Conservation (phyloP, 768 basidiomycete species). For the Exidia glandulosa region DNA sequence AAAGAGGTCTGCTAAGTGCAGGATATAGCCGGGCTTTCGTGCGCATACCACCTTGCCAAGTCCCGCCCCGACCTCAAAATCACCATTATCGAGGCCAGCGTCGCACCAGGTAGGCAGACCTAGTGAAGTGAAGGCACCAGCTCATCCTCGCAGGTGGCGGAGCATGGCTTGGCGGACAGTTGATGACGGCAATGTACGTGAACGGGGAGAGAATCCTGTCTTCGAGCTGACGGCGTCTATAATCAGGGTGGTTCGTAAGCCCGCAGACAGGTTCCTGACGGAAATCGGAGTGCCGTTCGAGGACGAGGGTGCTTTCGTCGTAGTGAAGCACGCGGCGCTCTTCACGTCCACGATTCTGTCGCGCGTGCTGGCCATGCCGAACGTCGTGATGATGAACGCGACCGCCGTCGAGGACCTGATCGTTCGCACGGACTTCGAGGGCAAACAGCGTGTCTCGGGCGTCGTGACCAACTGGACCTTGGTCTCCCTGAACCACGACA, state of each 20-base stretch:
- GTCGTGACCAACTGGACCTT: slow-evolving; percentile 47
- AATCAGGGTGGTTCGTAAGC: slow-evolving; percentile 51
- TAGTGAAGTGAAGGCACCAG: background rate
- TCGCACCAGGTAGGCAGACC: slow-evolving; percentile 56
- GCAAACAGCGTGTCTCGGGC: slow-evolving; percentile 35
- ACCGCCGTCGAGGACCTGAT: slow-evolving; percentile 77
- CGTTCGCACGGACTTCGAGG: slow-evolving; percentile 40
- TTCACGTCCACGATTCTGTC: slow-evolving; percentile 71
- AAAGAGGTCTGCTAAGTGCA: background rate
- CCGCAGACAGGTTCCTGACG: slow-evolving; percentile 57
- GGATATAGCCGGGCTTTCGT: slow-evolving; percentile 43
- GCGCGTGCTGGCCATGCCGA: slow-evolving; percentile 56
- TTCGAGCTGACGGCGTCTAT: background rate
- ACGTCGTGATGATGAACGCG: slow-evolving; percentile 67
- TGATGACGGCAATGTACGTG: slow-evolving; percentile 64
- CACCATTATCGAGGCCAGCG: slow-evolving; percentile 62
- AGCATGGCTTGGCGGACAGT: slow-evolving; percentile 68
- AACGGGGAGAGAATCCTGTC: background rate
- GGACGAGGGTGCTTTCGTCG: slow-evolving; percentile 66
- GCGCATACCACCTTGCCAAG: slow-evolving; percentile 62
- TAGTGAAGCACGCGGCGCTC: slow-evolving; percentile 73
- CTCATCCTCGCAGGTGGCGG: slow-evolving; percentile 12
- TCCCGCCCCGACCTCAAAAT: slow-evolving; percentile 55
- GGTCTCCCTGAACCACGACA: slow-evolving; percentile 52
- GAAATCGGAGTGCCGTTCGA: slow-evolving; percentile 65